A percentile compares a stretch with the other conserved stretches of the same genome.
These are phyloP conservation scores for Epichloe brachyelytri DNA, from an alignment of 2,329 filamentous ascomycete species.

Conservation along the genomic window DNA sequence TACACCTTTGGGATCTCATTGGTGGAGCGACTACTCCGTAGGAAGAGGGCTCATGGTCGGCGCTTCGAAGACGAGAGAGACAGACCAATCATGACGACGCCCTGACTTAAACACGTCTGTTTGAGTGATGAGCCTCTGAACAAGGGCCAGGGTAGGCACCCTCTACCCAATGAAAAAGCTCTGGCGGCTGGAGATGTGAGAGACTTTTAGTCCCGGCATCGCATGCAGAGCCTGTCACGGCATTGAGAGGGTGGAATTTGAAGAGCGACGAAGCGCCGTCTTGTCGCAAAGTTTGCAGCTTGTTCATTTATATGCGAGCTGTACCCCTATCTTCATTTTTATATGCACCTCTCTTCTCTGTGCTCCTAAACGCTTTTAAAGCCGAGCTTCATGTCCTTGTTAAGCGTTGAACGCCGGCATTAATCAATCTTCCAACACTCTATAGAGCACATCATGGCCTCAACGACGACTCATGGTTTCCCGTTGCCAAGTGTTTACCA, in stretches of 20 bases:
- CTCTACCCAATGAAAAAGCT: neutral
- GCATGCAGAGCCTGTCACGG: conserved; percentile 1
- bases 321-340: neutral
- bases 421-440: neutral
- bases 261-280: neutral
- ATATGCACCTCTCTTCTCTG: neutral
- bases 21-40: conserved; percentile 10
- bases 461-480: conserved; percentile 23
- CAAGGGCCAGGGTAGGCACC: neutral
- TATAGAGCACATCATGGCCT: conserved; percentile 21
- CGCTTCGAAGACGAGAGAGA: conserved; percentile 14
- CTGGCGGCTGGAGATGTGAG: conserved; percentile 1
- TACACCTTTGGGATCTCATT: conserved; percentile 11
- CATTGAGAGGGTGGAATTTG: neutral
- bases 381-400: neutral
- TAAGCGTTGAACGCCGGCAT: neutral
- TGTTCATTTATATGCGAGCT: neutral
- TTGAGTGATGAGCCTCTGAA: neutral
- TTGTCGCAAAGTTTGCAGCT: neutral
- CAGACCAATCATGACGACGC: conserved; percentile 16
- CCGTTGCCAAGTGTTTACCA: conserved; percentile 29
- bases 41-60: conserved; percentile 11
- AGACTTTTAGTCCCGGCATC: neutral
- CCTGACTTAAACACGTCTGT: neutral
- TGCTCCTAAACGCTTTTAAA: neutral